Base-by-base conservation (phyloP, 495 filamentous ascomycete genomes). In the Daldinia decipiens region DNA sequence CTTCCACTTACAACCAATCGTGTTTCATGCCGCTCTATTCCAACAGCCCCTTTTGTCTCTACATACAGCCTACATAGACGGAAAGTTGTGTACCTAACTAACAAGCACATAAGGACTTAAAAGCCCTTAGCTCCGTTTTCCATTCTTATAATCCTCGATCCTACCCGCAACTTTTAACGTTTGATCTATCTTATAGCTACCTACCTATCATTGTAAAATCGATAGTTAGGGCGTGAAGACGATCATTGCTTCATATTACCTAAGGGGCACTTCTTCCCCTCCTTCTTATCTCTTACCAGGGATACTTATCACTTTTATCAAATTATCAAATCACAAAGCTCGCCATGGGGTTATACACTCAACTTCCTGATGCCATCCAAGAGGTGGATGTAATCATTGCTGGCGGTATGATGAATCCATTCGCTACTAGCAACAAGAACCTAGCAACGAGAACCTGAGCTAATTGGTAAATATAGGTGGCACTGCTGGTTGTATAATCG, bases 341-440 rank as follows among this genome's bases (percentile, higher is more conserved):
- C 21, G 45, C 21, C 31, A 80, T 81, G 79, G 70, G 68, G 5
- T 26, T 81, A 19, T 73, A 76, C 67, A 79, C 54, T 9, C 72
- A 67, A 26, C 72, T 81, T 55, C 76, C 78, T 0, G 58, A 68
- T 19, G 68, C 70, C 19, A 59, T 80, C 31, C 53, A 69, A 7
- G 77, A 80, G 60, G 76, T 79, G 43, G 79, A 80, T 63, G 68
- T 82, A 1, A 73, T 82, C 60, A 67, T 80, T 57, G 78, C 70
- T 17, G 78, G 79, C 50, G 79, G 79, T 76, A 65, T 26, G 51
- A 61, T 51, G 8, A 60, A 17, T 45, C 53, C 13, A 55, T 31
- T 27, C 24, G 17, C 45, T 26, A 7, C 29, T 53, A 32, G 2
- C 5, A 47, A 47, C 4, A 27, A 27, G 21, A 24, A 24, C 21